Evolutionary conservation across 495 filamentous ascomycete species (phyloP).

Genomic region (Podospora didyma): DNA sequence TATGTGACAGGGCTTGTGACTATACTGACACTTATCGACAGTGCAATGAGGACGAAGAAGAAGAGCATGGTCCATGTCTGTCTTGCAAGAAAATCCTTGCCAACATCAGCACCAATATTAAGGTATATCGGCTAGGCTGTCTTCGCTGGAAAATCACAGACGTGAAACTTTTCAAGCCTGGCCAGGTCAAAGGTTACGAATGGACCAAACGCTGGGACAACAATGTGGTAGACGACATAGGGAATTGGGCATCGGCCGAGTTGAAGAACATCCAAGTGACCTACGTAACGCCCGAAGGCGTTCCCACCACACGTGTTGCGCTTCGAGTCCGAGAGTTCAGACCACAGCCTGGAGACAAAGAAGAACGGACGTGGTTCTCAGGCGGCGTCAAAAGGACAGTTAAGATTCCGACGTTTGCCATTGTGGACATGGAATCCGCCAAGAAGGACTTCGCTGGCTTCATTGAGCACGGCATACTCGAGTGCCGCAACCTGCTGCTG

Average conservation of each 20-base stretch:
- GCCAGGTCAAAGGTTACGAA: constrained; percentile 45
- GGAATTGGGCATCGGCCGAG: constrained; percentile 42
- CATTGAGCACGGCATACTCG: constrained; percentile 34
- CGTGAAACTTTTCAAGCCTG: constrained; percentile 46
- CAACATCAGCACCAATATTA: constrained; percentile 28
- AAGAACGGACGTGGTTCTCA: constrained; percentile 43
- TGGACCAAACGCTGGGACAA: constrained; percentile 52
- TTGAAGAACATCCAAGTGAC: constrained; percentile 42
- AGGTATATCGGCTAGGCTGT: constrained; percentile 43
- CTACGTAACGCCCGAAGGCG: constrained; percentile 44
- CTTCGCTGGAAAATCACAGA: constrained; percentile 50
- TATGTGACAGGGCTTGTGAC: not conserved
- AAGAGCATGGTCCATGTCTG: constrained; percentile 40
- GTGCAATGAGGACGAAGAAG: constrained; percentile 42
- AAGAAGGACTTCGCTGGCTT: constrained; percentile 38
- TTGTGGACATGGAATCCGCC: constrained; percentile 45
- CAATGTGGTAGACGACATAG: constrained; percentile 45
- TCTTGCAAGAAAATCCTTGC: constrained; percentile 43
- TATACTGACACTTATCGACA: constrained; percentile 17
- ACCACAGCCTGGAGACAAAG: constrained; percentile 43
- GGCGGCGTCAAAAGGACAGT: constrained; percentile 31
- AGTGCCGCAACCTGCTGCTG: constrained; percentile 40
- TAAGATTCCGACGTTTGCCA: constrained; percentile 42
- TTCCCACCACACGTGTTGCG: constrained; percentile 36
- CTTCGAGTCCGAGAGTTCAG: constrained; percentile 44